Base-by-base conservation (phyloP, 179 eudicot genomes). In the Gypsophila paniculata region DNA sequence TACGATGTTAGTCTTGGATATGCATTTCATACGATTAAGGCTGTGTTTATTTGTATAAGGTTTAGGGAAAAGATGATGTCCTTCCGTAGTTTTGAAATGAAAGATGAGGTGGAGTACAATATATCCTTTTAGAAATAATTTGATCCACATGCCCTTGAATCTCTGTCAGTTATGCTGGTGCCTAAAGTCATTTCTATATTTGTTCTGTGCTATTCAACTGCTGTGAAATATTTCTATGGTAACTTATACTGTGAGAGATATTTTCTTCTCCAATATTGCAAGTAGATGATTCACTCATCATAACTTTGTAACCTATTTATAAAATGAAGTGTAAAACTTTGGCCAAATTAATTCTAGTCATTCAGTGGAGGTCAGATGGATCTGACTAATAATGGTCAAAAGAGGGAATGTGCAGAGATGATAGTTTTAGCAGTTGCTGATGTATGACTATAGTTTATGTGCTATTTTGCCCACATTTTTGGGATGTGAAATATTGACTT, bases 1-100 rank as follows among this genome's bases (percentile, higher is more conserved):
- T 91, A 69, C 72, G 65, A 63, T 74, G 17, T 29, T 67, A 51
- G 29, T 7, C 21, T 51, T 68, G 14, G 22, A 66, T 23, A 66
- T 23, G 57, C 53, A 66, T 66, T 46, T 66, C 55, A 62, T 21
- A 44, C 54, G 9, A 21, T 23, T 22, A 42, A 12, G 15, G 25
- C 6, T 17, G 23, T 36, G 48, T 18, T 34, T 62, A n/a, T 34
- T 34, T n/a, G 38, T 19, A 2, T 60, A 26, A 29, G 19, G 5
- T 60, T 18, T 36, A n/a, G 14, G 46, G 46, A 62, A 62, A 9
- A 5, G 48, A 26, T 23, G 26, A 21, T 7, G 13, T 10, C 10
- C 10, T 25, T n/a, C 59, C 21, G 5, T 6, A 19, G 8, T 54
- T 18, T 17, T n/a, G 6, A 54, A 1, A 8, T 1, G 19, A 57